Conservation (phyloP, 768 basidiomycete species). For the Tulasnella sp. region DNA sequence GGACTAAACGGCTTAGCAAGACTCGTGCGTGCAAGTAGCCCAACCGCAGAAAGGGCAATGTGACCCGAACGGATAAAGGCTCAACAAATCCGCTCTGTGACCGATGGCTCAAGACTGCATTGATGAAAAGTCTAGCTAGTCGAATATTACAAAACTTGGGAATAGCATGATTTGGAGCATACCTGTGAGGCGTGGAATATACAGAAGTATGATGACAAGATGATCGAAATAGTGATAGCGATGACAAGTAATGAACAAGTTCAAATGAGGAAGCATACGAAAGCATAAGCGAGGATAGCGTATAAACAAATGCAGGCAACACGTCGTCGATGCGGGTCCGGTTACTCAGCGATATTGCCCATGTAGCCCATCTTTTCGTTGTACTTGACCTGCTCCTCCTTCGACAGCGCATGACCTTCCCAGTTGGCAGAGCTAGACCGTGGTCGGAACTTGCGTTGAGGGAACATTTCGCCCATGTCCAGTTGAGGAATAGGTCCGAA, state of each 20-base stretch:
- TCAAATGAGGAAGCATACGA: neutral
- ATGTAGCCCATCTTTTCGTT: conserved; percentile 16
- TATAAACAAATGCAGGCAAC: neutral
- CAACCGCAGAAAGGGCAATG: neutral
- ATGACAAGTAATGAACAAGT: conserved; percentile 10
- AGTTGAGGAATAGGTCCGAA: conserved; percentile 88
- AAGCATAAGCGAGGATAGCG: conserved; percentile 3
- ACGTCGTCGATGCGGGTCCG: neutral
- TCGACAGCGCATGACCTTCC: conserved; percentile 55
- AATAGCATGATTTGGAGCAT: neutral
- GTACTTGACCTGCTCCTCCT: conserved; percentile 8
- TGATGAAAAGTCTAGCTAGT: neutral
- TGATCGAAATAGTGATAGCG: neutral
- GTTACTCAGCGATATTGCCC: neutral
- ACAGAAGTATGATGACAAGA: neutral
- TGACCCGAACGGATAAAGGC: neutral
- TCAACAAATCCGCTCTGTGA: neutral
- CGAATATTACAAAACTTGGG: neutral
- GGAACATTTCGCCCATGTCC: conserved; percentile 92
- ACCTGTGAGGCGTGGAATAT: neutral
- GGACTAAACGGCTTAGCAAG: neutral
- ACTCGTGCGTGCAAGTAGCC: neutral
- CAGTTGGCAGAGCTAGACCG: conserved; percentile 95
- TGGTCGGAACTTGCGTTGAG: conserved; percentile 76
- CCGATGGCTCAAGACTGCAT: neutral